Conservation (phyloP, 2,329 filamentous ascomycete genomes). For the Aspergillus eucalypticola region DNA sequence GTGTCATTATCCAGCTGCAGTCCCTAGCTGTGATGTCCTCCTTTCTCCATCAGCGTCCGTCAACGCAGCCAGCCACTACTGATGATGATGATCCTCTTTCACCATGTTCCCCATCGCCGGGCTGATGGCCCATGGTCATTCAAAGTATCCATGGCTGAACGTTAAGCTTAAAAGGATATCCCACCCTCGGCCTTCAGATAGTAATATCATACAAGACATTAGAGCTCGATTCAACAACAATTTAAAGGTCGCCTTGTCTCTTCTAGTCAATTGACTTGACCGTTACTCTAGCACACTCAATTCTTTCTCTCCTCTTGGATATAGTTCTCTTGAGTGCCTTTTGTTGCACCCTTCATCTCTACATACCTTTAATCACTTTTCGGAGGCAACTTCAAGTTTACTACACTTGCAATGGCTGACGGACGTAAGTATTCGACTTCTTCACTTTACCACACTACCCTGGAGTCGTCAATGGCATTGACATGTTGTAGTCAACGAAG, state of each 20-base stretch:
- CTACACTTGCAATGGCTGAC: conserved; percentile 52
- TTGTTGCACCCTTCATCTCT: background rate
- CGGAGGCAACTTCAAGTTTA: background rate
- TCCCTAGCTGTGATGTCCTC: conserved; percentile 28
- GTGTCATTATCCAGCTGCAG: conserved; percentile 29
- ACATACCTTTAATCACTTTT: conserved; percentile 9
- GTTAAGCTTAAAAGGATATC: conserved; percentile 28
- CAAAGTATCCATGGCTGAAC: conserved; percentile 11
- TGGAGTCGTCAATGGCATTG: background rate
- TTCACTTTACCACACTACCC: background rate
- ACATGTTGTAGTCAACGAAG: conserved; percentile 58
- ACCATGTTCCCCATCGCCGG: conserved; percentile 13
- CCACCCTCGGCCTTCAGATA: conserved; percentile 21
- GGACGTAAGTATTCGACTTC: conserved; percentile 49
- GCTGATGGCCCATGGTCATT: conserved; percentile 9
- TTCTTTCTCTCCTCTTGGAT: background rate
- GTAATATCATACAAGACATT: conserved; percentile 14
- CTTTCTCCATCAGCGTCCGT: conserved; percentile 26
- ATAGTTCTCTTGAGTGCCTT: background rate
- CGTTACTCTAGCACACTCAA: conserved; percentile 1
- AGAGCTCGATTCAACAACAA: conserved; percentile 9
- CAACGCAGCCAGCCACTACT: conserved; percentile 33
- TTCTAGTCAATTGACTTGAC: conserved; percentile 5
- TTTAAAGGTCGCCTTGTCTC: conserved; percentile 9
- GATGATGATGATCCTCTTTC: conserved; percentile 30